These are phyloP conservation scores for Calonectria pteridis DNA, from an alignment of 2,329 filamentous ascomycete species.

Conservation along the genomic window DNA sequence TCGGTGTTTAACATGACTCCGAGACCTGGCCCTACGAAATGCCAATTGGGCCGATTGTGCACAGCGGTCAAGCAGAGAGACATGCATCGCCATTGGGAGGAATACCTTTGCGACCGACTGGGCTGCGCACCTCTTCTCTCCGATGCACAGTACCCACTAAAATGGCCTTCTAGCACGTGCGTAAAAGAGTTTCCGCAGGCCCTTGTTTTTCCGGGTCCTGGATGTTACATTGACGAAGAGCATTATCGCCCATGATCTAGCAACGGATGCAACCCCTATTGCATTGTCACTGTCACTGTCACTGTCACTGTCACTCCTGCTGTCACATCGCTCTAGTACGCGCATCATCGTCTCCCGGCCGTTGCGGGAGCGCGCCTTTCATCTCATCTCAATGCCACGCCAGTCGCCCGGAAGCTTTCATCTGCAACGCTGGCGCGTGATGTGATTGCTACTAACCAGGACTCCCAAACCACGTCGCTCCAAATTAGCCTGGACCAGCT, in stretches of 20 bases:
- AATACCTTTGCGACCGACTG: not conserved
- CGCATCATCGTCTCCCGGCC: not conserved
- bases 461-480: slow-evolving; percentile 19
- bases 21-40: not conserved
- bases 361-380: slow-evolving; percentile 1
- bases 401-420: not conserved
- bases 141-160: not conserved
- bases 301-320: slow-evolving; percentile 4
- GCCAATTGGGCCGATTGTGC: slow-evolving; percentile 12
- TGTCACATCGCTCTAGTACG: not conserved
- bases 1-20: not conserved
- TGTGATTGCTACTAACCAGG: slow-evolving; percentile 29
- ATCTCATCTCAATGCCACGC: slow-evolving; percentile 22
- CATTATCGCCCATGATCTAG: slow-evolving; percentile 17
- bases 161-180: slow-evolving; percentile 17
- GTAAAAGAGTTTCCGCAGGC: slow-evolving; percentile 18
- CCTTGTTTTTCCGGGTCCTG: slow-evolving; percentile 1
- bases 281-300: not conserved
- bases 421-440: slow-evolving; percentile 29
- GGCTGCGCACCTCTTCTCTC: not conserved
- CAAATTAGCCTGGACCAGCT: slow-evolving; percentile 24
- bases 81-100: not conserved
- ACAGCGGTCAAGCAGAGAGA: slow-evolving; percentile 4
- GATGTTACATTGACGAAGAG: slow-evolving; percentile 17
- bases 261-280: slow-evolving; percentile 12